Evolutionary conservation across 495 filamentous ascomycete species (phyloP).

Genomic region (Talaromyces nanjingensis): DNA sequence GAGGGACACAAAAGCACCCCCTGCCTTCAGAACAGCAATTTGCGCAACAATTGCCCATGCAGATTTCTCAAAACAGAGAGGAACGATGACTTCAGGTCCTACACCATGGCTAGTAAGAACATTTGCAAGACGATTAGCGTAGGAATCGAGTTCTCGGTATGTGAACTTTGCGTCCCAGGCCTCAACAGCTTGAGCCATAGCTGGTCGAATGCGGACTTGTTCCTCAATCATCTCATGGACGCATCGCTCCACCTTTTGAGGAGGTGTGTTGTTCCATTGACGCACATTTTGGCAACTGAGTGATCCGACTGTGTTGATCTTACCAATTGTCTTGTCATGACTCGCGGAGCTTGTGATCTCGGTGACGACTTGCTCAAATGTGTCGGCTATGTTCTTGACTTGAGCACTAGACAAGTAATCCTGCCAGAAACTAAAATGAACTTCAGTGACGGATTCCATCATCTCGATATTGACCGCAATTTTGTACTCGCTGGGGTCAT

Average conservation of each 20-base stretch:
- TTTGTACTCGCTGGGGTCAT: conserved; percentile 38
- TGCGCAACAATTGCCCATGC: conserved; percentile 46
- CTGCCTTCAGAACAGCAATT: conserved; percentile 51
- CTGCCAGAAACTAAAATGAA: conserved; percentile 34
- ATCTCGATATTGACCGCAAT: conserved; percentile 54
- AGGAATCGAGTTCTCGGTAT: conserved; percentile 34
- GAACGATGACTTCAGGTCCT: conserved; percentile 37
- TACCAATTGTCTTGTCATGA: conserved; percentile 20
- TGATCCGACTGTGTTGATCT: conserved; percentile 26
- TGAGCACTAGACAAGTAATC: conserved; percentile 28
- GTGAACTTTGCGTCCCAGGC: conserved; percentile 45
- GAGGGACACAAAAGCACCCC: conserved; percentile 51
- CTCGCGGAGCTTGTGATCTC: conserved; percentile 27
- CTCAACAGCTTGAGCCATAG: conserved; percentile 28
- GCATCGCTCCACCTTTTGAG: conserved; percentile 30
- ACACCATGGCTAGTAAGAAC: conserved; percentile 36
- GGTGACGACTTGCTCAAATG: conserved; percentile 26
- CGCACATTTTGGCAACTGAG: conserved; percentile 23
- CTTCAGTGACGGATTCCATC: conserved; percentile 21
- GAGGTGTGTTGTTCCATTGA: conserved; percentile 28
- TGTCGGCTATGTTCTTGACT: conserved; percentile 31
- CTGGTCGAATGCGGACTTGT: conserved; percentile 24
- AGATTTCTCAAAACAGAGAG: conserved; percentile 52
- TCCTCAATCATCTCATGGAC: conserved; percentile 43
- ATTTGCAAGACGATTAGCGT: conserved; percentile 28